Percentiles rank a stretch among this genome's conserved stretches.
phyloP scores from a whole-genome alignment of 1,139 yeast species.

The Groenewaldozyma auringiensis region DNA sequence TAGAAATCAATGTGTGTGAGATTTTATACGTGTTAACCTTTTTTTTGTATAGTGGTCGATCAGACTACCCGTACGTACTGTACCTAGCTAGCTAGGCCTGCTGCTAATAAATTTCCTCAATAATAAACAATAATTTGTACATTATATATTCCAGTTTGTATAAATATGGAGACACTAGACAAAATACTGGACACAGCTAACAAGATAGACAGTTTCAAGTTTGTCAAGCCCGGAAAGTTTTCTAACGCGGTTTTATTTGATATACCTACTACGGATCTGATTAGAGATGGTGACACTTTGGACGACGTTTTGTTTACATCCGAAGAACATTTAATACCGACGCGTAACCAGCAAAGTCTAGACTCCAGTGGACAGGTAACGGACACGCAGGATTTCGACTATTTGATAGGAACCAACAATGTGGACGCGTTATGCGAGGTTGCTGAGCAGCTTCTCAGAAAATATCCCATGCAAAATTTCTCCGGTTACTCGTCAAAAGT shows the following conservation, averaged over 20 bases:
- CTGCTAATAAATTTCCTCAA: too few species aligned
- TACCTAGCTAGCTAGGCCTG: too few species aligned
- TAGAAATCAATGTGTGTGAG: too few species aligned
- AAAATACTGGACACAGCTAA: constrained; percentile 24
- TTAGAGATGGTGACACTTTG: constrained; percentile 51
- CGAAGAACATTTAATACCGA: constrained; percentile 16
- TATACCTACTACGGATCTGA: constrained; percentile 50
- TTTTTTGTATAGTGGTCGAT: too few species aligned
- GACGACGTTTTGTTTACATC: constrained; percentile 45
- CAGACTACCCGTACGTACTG: too few species aligned
- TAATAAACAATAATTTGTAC: too few species aligned
- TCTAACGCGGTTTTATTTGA: constrained; percentile 53
- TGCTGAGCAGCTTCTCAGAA: constrained; percentile 23
- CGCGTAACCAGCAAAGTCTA: constrained; percentile 2
- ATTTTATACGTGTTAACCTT: too few species aligned
- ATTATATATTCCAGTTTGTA: too few species aligned
- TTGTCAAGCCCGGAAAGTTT: constrained; percentile 51
- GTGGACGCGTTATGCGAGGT: constrained; percentile 31
- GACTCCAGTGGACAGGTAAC: not conserved
- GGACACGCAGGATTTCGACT: constrained; percentile 11
- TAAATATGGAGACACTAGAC: constrained; percentile 11
- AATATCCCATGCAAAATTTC: constrained; percentile 29
- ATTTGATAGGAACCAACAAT: constrained; percentile 8
- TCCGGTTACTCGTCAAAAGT: constrained; percentile 20
- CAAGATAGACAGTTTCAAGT: constrained; percentile 35